Base-by-base conservation (phyloP, 73 alveolate genomes). In the Breviolum minutum region DNA sequence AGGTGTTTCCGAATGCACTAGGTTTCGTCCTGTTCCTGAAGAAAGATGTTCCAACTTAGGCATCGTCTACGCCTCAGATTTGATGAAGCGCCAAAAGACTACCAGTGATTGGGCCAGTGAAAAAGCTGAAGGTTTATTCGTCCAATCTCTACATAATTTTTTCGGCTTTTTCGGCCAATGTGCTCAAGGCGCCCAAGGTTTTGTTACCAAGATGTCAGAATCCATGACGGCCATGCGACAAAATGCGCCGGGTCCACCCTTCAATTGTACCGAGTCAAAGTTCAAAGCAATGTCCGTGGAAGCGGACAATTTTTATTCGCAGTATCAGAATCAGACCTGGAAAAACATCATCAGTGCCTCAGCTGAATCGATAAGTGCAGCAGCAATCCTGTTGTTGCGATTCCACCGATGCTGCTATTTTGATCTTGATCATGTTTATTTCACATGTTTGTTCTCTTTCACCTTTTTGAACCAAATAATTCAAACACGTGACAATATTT, bases 301-400 rank as follows among this genome's bases (percentile, higher is more conserved):
- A 69, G 98, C 98, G 17, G 92, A 66, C 22, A n/a, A 19, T 40
- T 93, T 93, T 66, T 93, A 93, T 30, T 93, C 98, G 63, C 98
- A 93, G 62, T 93, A 93, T 62, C 98, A 82, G 70, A 20, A 20
- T 16, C 96, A 90, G 82, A 93, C 98, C 48, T 93, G 98, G 98
- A 93, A 93, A 60, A 93, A 93, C 68, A 77, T 93, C 91, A 73
- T 93, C 90, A 93, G 98, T 1, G 48, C 8, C 91, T 60, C 61
- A 73, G 91, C 89, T 68, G 63, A 13, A 20, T 13, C 6, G 81
- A 30, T 8, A 30, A 22, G 81, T 71, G 5, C 81, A 17, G 13
- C 17, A n/a, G 62, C 10, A 7, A 27, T 76, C 12, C n/a, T n/a
- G n/a, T 76, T 76, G 26, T 40, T 40, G 54, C 54, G 54, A 40